Evolutionary conservation across 441 rosid species (phyloP).

Genomic region (Erodium trifolium): DNA sequence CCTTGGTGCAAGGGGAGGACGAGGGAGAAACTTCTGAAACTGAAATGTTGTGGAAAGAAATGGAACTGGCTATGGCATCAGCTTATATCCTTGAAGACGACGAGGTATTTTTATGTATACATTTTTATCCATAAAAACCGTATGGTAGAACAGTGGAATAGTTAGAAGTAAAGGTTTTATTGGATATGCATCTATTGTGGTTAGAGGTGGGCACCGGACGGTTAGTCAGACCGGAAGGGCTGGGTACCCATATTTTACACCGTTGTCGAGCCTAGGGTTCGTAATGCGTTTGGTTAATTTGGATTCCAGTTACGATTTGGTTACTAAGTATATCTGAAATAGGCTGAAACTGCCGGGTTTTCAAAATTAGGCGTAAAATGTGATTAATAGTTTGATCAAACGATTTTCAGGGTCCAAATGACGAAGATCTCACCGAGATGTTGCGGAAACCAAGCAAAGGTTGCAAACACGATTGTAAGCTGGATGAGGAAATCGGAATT

Average conservation of each 20-base stretch:
- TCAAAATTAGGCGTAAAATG: too few relatives aligned
- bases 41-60: slow-evolving; percentile 82
- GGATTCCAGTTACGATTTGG: too few relatives aligned
- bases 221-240: too few relatives aligned
- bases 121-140: too few relatives aligned
- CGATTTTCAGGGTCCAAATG: slow-evolving; percentile 39
- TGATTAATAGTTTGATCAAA: slow-evolving; percentile 16
- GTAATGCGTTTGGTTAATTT: too few relatives aligned
- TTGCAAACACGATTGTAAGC: slow-evolving; percentile 53
- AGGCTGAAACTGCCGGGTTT: too few relatives aligned
- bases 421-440: slow-evolving; percentile 31
- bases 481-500: slow-evolving; percentile 76
- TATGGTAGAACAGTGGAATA: too few relatives aligned
- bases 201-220: too few relatives aligned
- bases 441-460: slow-evolving; percentile 28
- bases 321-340: not conserved
- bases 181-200: too few relatives aligned
- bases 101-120: slow-evolving; percentile 39
- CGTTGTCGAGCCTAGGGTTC: too few relatives aligned
- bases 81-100: slow-evolving; percentile 60
- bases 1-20: slow-evolving; percentile 24
- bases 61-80: slow-evolving; percentile 72
- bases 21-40: slow-evolving; percentile 59
- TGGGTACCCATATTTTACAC: too few relatives aligned
- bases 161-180: too few relatives aligned